These are phyloP conservation scores for Crepidotus variabilis DNA, from an alignment of 768 basidiomycete species.

Conservation along the genomic window DNA sequence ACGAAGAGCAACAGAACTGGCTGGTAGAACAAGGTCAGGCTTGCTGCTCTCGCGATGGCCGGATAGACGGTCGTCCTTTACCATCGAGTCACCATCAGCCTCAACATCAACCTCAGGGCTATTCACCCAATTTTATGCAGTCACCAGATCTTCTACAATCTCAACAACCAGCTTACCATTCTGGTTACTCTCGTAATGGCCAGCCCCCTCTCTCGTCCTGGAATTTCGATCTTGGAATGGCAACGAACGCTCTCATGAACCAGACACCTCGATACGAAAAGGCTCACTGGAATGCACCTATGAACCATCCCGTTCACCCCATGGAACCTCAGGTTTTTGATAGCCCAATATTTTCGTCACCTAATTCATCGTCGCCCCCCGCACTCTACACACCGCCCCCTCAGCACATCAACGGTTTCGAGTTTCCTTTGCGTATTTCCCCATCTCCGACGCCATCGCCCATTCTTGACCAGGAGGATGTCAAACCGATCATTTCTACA, in stretches of 20 bases:
- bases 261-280: constrained; percentile 13
- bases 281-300: constrained; percentile 16
- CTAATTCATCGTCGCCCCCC: constrained; percentile 21
- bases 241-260: constrained; percentile 10
- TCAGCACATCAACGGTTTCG: constrained; percentile 20
- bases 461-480: constrained; percentile 20
- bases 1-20: constrained; percentile 6
- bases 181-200: constrained; percentile 8
- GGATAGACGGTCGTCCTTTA: constrained; percentile 11
- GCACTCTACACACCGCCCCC: constrained; percentile 18
- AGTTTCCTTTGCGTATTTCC: constrained; percentile 29
- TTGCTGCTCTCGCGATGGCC: constrained; percentile 14
- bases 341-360: constrained; percentile 22
- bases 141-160: constrained; percentile 8
- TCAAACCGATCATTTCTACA: constrained; percentile 17
- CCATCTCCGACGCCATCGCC: constrained; percentile 31
- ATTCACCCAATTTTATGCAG: constrained; percentile 7
- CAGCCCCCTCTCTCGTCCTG: constrained; percentile 9
- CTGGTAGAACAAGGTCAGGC: constrained; percentile 9
- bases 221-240: constrained; percentile 17
- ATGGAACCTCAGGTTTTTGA: constrained; percentile 24
- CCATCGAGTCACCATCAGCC: constrained; percentile 2
- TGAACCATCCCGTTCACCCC: constrained; percentile 23
- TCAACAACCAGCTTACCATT: constrained; percentile 2
- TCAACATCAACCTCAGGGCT: constrained; percentile 3